Percentiles rank a stretch among this genome's conserved stretches.
phyloP scores from a whole-genome alignment of 495 filamentous ascomycete genomes.

The Hyaloscypha variabilis region DNA sequence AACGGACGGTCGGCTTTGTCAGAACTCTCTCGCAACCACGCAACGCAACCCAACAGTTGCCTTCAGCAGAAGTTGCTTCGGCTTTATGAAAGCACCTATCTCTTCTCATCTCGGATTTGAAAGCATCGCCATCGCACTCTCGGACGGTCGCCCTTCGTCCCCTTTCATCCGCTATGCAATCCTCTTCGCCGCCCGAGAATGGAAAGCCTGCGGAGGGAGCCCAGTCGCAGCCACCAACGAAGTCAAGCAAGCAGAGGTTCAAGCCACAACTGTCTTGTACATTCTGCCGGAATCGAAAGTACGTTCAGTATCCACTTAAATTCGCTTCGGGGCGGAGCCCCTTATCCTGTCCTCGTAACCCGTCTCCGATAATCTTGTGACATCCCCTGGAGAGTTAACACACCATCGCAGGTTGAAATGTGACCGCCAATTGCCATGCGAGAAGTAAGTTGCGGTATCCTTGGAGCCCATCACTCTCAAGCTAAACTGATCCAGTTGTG shows the following conservation, averaged over 20 bases:
- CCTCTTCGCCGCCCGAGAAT: not conserved
- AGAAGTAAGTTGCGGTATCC: not conserved
- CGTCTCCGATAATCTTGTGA: not conserved
- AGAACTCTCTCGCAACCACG: not conserved
- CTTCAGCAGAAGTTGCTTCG: not conserved
- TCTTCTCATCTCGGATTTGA: not conserved
- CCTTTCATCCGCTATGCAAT: not conserved
- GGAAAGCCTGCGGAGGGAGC: not conserved
- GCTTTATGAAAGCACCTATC: not conserved
- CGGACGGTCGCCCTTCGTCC: not conserved
- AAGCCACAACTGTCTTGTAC: slow-evolving; percentile 30
- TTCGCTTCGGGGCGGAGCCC: not conserved
- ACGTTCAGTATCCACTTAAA: slow-evolving; percentile 2
- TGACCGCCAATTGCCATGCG: slow-evolving; percentile 24
- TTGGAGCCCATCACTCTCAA: not conserved
- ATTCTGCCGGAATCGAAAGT: slow-evolving; percentile 28
- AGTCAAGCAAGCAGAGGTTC: slow-evolving; percentile 24
- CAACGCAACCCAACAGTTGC: not conserved
- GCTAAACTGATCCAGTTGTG: slow-evolving; percentile 33
- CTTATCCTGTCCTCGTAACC: not conserved
- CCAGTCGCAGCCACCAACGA: slow-evolving; percentile 4
- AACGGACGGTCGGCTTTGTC: not conserved
- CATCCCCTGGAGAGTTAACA: not conserved
- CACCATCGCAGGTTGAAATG: slow-evolving; percentile 29
- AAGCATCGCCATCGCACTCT: not conserved